These are phyloP conservation scores for Fusarium sp. DNA, from an alignment of 2,329 filamentous ascomycete genomes.

Conservation along the genomic window DNA sequence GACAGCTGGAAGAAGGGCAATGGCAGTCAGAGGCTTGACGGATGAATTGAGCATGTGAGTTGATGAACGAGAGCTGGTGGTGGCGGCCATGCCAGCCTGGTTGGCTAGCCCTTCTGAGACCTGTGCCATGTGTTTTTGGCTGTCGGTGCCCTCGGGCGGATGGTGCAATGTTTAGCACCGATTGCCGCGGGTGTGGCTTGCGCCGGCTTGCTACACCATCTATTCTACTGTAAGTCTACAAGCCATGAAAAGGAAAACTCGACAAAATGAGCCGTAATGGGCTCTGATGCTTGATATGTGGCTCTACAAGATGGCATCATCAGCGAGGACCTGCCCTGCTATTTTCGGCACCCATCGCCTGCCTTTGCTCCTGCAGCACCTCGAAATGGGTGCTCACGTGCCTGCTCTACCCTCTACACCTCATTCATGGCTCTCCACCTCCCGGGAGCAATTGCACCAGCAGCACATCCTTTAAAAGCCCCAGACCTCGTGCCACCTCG, in stretches of 20 bases:
- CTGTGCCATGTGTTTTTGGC: not conserved
- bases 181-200: conserved; percentile 29
- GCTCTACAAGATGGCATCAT: not conserved
- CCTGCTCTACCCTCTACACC: not conserved
- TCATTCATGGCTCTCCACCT: too few relatives aligned
- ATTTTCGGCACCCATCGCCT: not conserved
- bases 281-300: not conserved
- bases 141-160: conserved; percentile 32
- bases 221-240: not conserved
- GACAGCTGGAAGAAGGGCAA: not conserved
- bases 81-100: conserved; percentile 19
- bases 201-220: not conserved
- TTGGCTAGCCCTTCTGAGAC: conserved; percentile 18
- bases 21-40: not conserved
- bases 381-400: not conserved
- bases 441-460: not conserved
- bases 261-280: not conserved
- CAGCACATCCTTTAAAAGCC: conserved; percentile 51
- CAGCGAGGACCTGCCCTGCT: not conserved
- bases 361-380: not conserved
- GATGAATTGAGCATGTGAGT: conserved; percentile 23
- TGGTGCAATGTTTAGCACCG: conserved; percentile 26
- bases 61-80: conserved; percentile 14
- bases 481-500: conserved; percentile 79
- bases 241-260: not conserved